phyloP scores from a whole-genome alignment of 1,284 basidiomycete genomes.

The Cutaneotrichosporon sp. region DNA sequence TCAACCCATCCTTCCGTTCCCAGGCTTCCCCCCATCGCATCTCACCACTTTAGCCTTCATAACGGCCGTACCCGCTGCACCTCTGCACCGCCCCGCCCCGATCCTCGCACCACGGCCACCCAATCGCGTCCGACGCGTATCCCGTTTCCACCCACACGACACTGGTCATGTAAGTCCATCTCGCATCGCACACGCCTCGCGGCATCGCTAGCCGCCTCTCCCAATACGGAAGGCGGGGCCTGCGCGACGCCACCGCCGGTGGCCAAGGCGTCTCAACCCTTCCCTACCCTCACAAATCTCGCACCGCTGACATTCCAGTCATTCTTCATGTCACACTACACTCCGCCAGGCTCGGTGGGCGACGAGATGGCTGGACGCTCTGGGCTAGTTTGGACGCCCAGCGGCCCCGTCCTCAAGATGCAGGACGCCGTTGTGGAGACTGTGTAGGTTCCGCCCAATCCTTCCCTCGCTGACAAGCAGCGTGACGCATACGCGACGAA shows the following conservation, averaged over 20 bases:
- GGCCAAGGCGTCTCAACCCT: background rate
- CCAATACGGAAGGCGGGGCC: background rate
- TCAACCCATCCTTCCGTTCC: background rate
- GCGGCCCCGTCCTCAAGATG: conserved; percentile 39
- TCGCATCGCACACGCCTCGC: background rate
- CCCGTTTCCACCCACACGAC: background rate
- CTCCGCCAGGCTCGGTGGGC: background rate
- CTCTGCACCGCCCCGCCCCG: background rate
- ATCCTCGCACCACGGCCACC: background rate
- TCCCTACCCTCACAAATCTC: background rate
- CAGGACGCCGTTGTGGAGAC: conserved; percentile 51
- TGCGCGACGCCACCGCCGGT: background rate
- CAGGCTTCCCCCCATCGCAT: background rate
- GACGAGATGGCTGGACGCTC: background rate
- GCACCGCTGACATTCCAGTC: background rate
- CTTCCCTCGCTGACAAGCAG: conserved; percentile 5
- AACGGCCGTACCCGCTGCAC: background rate
- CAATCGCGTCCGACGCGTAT: background rate
- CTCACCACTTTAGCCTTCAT: background rate
- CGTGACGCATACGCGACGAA: conserved; percentile 26
- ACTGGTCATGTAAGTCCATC: background rate
- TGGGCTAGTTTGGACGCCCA: conserved; percentile 18
- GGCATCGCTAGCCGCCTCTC: background rate
- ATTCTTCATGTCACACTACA: conserved; percentile 3
- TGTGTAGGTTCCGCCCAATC: conserved; percentile 36